Evolutionary conservation across 768 basidiomycete species (phyloP).

Genomic region (Sistotremastrum niveocremeum): DNA sequence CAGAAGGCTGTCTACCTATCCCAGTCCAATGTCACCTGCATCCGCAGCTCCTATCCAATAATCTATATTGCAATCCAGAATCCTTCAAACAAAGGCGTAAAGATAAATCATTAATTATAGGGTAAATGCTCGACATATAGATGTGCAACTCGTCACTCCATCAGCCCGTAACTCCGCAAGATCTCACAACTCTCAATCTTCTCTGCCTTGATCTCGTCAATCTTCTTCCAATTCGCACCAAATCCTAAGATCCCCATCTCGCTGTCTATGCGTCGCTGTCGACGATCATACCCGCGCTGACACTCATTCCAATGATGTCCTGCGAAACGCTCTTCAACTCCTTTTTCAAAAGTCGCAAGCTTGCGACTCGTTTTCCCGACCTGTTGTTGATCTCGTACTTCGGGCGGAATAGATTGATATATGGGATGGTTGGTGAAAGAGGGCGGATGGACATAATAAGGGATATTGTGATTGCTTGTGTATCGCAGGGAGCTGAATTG

Average conservation of each 20-base stretch:
- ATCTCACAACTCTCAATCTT: constrained; percentile 66
- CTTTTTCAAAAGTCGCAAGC: constrained; percentile 57
- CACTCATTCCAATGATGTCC: constrained; percentile 60
- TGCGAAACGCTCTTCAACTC: constrained; percentile 63
- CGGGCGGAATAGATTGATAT: constrained; percentile 52
- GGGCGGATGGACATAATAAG: constrained; percentile 70
- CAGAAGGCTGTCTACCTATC: no score
- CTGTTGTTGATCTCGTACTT: constrained; percentile 11
- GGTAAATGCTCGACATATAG: no score
- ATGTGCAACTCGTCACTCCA: constrained; percentile 20
- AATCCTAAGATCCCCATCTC: constrained; percentile 84
- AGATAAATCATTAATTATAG: no score
- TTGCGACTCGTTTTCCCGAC: constrained; percentile 8
- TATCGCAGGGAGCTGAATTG: constrained; percentile 57
- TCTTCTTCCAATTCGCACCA: constrained; percentile 87
- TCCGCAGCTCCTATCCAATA: no score
- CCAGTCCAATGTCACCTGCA: no score
- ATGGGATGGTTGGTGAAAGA: constrained; percentile 77
- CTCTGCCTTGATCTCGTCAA: constrained; percentile 58
- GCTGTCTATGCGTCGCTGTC: constrained; percentile 56
- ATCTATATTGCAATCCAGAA: no score
- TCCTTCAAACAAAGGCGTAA: no score
- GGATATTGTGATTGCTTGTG: constrained; percentile 56
- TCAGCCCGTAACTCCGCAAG: constrained; percentile 46
- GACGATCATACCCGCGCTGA: constrained; percentile 50